Conservation (phyloP, 257 asterid genomes). For the Lycium ferocissimum region DNA sequence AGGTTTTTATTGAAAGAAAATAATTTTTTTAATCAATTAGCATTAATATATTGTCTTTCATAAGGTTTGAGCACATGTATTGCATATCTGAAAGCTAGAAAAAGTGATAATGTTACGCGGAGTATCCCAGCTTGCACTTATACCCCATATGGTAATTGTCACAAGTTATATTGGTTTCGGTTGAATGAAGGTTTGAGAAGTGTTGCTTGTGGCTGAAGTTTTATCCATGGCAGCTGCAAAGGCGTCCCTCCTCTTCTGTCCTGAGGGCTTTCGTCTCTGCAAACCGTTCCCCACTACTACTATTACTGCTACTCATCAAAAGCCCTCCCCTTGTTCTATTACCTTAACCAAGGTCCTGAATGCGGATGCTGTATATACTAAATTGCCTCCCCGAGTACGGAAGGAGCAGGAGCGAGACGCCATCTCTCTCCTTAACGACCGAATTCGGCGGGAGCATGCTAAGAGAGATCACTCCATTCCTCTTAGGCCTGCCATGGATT, state of each 20-base stretch:
- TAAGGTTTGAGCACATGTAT: no score
- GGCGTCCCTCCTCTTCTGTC: constrained; percentile 26
- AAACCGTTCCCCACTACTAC: constrained; percentile 14
- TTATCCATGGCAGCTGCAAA: constrained; percentile 25
- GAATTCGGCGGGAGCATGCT: constrained; percentile 77
- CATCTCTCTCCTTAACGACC: constrained; percentile 68
- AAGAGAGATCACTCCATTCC: constrained; percentile 62
- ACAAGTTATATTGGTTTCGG: no score
- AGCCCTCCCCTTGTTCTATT: not conserved
- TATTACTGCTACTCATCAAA: not conserved
- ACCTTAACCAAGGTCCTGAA: constrained; percentile 23
- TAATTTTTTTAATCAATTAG: no score
- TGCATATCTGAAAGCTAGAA: no score
- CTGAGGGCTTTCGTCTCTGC: constrained; percentile 20
- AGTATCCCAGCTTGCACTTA: no score
- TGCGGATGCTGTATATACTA: constrained; percentile 33
- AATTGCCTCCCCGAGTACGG: constrained; percentile 34
- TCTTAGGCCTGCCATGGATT: constrained; percentile 61
- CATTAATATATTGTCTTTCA: no score
- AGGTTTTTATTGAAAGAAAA: no score
- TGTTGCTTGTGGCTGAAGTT: not conserved
- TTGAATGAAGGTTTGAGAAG: not conserved
- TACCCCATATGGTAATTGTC: not conserved
- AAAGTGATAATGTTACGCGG: no score
- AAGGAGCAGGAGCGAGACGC: constrained; percentile 56